Conservation (phyloP, 2,329 filamentous ascomycete genomes). For the Metarhizium album region DNA sequence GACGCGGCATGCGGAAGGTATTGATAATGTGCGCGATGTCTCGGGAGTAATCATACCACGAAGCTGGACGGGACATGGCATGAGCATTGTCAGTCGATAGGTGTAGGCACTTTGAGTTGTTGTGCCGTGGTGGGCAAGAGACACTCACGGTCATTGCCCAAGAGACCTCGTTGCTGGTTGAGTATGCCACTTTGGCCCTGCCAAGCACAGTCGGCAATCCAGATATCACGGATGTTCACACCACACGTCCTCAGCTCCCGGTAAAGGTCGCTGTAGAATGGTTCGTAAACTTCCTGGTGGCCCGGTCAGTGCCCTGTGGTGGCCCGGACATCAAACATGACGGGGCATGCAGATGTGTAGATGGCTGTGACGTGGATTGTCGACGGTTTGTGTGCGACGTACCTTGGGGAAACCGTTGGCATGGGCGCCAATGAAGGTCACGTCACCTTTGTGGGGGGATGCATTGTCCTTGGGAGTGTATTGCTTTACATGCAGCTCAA, state of each 20-base stretch:
- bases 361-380: too few species aligned
- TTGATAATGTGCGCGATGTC: slow-evolving; percentile 83
- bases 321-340: too few species aligned
- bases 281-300: slow-evolving; percentile 75
- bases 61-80: slow-evolving; percentile 38
- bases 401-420: slow-evolving; percentile 92
- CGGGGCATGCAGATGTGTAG: not conserved
- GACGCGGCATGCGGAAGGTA: slow-evolving; percentile 67
- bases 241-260: slow-evolving; percentile 43
- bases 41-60: slow-evolving; percentile 76
- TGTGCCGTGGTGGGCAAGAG: not conserved
- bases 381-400: slow-evolving; percentile 4
- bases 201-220: slow-evolving; percentile 82
- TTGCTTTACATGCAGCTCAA: slow-evolving; percentile 73
- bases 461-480: slow-evolving; percentile 69
- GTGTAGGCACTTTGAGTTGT: not conserved
- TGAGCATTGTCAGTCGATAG: not conserved
- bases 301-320: not conserved
- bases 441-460: slow-evolving; percentile 57
- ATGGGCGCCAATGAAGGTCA: slow-evolving; percentile 79
- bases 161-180: slow-evolving; percentile 50
- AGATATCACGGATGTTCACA: slow-evolving; percentile 69
- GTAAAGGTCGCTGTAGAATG: slow-evolving; percentile 77
- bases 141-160: slow-evolving; percentile 73
- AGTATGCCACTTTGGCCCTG: slow-evolving; percentile 70